Percentiles rank a stretch among this genome's conserved stretches.
Conservation (phyloP, 139 green algal genomes). For the Chlorella sorokiniana region DNA sequence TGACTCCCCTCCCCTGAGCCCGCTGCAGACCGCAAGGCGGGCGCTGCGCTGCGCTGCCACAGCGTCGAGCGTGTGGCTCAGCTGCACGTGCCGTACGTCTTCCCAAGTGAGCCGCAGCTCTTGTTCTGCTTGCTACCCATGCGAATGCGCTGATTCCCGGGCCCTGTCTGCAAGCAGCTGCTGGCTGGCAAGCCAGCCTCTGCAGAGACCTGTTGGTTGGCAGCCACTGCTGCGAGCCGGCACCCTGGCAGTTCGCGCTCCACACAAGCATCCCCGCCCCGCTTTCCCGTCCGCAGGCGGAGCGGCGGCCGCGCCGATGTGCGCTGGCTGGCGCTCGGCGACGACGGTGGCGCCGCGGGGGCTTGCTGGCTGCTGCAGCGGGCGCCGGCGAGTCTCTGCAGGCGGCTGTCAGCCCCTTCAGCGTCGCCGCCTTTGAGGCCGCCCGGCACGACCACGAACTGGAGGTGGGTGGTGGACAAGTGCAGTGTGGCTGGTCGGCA, state of each 20-base stretch:
- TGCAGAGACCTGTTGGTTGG: neutral
- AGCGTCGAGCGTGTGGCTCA: slow-evolving; percentile 32
- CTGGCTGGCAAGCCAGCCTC: neutral
- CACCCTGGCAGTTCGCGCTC: too few relatives aligned
- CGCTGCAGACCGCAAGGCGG: slow-evolving; percentile 71
- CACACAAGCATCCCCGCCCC: too few relatives aligned
- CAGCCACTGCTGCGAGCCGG: neutral
- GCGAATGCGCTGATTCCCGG: neutral
- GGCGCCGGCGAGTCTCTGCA: slow-evolving; percentile 31
- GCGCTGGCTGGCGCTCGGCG: slow-evolving; percentile 62
- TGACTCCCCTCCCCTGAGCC: neutral
- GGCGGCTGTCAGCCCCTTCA: slow-evolving; percentile 46
- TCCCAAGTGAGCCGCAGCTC: slow-evolving; percentile 71
- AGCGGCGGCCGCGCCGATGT: slow-evolving; percentile 76
- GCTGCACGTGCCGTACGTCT: slow-evolving; percentile 88
- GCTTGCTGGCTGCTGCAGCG: slow-evolving; percentile 32
- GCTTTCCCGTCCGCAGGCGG: too few relatives aligned
- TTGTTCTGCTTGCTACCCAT: too few relatives aligned
- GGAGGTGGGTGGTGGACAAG: too few relatives aligned
- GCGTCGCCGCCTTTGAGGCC: slow-evolving; percentile 47
- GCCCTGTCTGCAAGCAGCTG: neutral
- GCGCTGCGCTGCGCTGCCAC: slow-evolving; percentile 49
- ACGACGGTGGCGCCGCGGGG: neutral
- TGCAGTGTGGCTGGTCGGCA: too few relatives aligned
- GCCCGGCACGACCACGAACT: slow-evolving; percentile 79